Conservation (phyloP, 306 rosid genomes). For the Lathyrus oleraceus region DNA sequence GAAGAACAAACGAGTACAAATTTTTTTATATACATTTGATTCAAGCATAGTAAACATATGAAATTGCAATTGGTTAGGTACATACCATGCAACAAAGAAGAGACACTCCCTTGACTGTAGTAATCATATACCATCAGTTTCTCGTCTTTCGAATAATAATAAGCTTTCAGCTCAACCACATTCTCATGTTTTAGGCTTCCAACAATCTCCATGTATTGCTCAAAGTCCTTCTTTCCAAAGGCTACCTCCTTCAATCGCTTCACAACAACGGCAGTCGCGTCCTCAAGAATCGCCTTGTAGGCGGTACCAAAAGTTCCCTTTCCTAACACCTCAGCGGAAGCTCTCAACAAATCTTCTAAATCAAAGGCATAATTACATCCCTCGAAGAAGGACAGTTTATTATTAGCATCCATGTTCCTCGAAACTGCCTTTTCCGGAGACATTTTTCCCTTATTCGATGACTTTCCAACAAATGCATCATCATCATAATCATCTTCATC, state of each 20-base stretch:
- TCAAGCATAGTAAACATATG: neutral
- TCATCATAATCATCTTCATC: slow-evolving; percentile 48
- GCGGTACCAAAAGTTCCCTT: slow-evolving; percentile 52
- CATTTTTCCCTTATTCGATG: slow-evolving; percentile 81
- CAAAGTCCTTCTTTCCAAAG: slow-evolving; percentile 50
- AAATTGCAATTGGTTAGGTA: neutral
- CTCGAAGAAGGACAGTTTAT: slow-evolving; percentile 47
- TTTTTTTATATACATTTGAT: neutral
- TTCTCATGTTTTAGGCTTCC: slow-evolving; percentile 48
- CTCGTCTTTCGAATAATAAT: slow-evolving; percentile 54
- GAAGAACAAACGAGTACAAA: neutral
- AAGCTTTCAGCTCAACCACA: slow-evolving; percentile 49
- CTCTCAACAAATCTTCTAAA: slow-evolving; percentile 52
- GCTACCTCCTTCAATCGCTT: slow-evolving; percentile 54
- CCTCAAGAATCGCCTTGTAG: slow-evolving; percentile 50
- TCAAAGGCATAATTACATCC: slow-evolving; percentile 50
- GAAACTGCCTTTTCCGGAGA: slow-evolving; percentile 85
- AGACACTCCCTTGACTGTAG: slow-evolving; percentile 41
- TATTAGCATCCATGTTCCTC: slow-evolving; percentile 71
- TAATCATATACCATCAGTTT: slow-evolving; percentile 49
- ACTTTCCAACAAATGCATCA: slow-evolving; percentile 49
- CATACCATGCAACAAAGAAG: slow-evolving; percentile 53
- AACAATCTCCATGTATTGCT: slow-evolving; percentile 47
- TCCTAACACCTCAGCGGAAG: slow-evolving; percentile 53
- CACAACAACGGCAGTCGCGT: slow-evolving; percentile 48